Evolutionary conservation across 1,284 basidiomycete genomes (phyloP).

Genomic region (Schizopora paradoxa): DNA sequence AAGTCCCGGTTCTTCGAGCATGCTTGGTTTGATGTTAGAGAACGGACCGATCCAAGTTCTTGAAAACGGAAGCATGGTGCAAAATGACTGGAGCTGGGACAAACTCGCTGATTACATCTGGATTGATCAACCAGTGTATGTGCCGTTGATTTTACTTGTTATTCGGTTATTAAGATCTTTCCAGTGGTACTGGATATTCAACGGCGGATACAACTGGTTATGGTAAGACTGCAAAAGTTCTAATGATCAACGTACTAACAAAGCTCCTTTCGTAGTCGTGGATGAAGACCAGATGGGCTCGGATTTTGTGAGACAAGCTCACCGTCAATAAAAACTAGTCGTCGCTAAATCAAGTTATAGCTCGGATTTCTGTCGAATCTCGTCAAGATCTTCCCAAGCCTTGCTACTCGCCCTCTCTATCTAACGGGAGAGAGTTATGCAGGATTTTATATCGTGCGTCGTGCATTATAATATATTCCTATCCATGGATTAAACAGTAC

Average conservation of each 20-base stretch:
- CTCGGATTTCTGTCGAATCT: constrained; percentile 60
- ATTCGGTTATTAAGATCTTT: neutral
- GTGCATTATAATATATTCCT: neutral
- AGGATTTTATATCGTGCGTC: constrained; percentile 54
- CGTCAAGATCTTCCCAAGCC: constrained; percentile 58
- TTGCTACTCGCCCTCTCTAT: constrained; percentile 52
- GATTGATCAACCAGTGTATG: constrained; percentile 69
- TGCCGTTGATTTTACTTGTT: constrained; percentile 7
- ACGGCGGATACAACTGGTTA: constrained; percentile 58
- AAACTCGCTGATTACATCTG: constrained; percentile 59
- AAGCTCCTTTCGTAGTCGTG: constrained; percentile 37
- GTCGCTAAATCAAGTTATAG: constrained; percentile 29
- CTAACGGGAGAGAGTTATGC: constrained; percentile 65
- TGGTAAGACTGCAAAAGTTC: constrained; percentile 30
- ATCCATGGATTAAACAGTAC: neutral
- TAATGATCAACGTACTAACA: constrained; percentile 7
- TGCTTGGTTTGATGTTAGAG: constrained; percentile 60
- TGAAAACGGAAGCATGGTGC: constrained; percentile 39
- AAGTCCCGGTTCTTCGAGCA: constrained; percentile 64
- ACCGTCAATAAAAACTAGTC: neutral
- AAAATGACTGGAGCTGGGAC: constrained; percentile 53
- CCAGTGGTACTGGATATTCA: constrained; percentile 56
- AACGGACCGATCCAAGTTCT: constrained; percentile 61
- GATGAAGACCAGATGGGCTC: constrained; percentile 62
- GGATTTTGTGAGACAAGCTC: constrained; percentile 51